phyloP scores from a whole-genome alignment of 2,329 filamentous ascomycete species.

The Zasmidium angulare region DNA sequence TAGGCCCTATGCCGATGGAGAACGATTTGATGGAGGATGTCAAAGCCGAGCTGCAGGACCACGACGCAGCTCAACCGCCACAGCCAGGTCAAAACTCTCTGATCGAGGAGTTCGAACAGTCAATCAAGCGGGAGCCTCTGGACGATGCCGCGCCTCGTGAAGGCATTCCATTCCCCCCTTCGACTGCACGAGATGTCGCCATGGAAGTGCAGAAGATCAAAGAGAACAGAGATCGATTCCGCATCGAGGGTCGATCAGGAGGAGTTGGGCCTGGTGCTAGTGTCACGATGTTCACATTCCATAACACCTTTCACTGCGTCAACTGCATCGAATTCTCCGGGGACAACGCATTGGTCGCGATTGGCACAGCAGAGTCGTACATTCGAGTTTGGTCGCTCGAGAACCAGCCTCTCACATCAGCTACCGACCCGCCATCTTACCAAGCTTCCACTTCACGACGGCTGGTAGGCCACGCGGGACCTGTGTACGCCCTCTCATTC shows the following conservation, averaged over 20 bases:
- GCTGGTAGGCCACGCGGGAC: conserved; percentile 82
- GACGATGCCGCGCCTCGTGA: conserved; percentile 78
- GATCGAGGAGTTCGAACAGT: conserved; percentile 82
- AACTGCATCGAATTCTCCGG: conserved; percentile 96
- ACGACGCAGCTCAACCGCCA: conserved; percentile 76
- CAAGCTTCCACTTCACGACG: conserved; percentile 66
- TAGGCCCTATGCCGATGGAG: conserved; percentile 84
- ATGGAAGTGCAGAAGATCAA: conserved; percentile 93
- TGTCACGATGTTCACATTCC: conserved; percentile 97
- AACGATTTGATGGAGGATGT: conserved; percentile 79
- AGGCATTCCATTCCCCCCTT: conserved; percentile 82
- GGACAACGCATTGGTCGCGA: conserved; percentile 82
- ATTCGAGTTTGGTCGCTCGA: conserved; percentile 93
- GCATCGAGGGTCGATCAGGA: conserved; percentile 78
- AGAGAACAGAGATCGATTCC: conserved; percentile 88
- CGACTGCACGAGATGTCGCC: conserved; percentile 82
- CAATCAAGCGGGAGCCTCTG: conserved; percentile 82
- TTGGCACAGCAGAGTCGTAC: conserved; percentile 89
- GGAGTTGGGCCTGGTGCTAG: conserved; percentile 81
- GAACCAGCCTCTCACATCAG: conserved; percentile 74
- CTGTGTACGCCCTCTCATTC: conserved; percentile 87
- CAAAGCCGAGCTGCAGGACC: conserved; percentile 79
- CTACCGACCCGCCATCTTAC: conserved; percentile 61
- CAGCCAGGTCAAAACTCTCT: conserved; percentile 69
- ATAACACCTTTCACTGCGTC: conserved; percentile 89